phyloP scores from a whole-genome alignment of 768 basidiomycete genomes.

The Leucocoprinus birnbaumii region DNA sequence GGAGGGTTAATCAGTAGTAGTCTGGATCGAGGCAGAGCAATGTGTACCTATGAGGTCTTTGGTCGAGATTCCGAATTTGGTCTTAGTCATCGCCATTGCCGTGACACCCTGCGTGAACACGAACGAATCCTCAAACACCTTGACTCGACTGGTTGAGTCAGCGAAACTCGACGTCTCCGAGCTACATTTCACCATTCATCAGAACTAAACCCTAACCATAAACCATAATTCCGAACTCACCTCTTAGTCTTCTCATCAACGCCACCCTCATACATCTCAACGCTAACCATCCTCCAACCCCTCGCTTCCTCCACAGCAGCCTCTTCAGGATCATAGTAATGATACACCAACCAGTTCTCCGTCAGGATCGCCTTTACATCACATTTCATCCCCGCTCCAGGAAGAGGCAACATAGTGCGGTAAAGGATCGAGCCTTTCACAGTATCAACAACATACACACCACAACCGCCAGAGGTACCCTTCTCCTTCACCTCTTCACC shows the following conservation, averaged over 20 bases:
- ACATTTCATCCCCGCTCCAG: slow-evolving; percentile 37
- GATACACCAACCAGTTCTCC: slow-evolving; percentile 94
- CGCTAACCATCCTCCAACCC: slow-evolving; percentile 71
- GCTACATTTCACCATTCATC: slow-evolving; percentile 20
- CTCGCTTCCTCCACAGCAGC: slow-evolving; percentile 48
- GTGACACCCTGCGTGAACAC: slow-evolving; percentile 67
- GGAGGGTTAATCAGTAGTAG: not conserved
- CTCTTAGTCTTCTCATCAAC: slow-evolving; percentile 71
- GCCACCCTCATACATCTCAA: slow-evolving; percentile 87
- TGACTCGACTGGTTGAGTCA: slow-evolving; percentile 57
- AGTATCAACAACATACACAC: slow-evolving; percentile 76
- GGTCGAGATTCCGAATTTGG: slow-evolving; percentile 83
- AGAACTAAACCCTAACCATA: not conserved
- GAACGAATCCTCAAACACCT: slow-evolving; percentile 43
- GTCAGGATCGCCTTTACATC: slow-evolving; percentile 66
- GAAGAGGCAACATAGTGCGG: slow-evolving; percentile 47
- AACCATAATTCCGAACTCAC: slow-evolving; percentile 37
- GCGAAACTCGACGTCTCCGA: slow-evolving; percentile 46
- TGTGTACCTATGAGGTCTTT: slow-evolving; percentile 85
- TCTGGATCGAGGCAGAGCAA: not conserved
- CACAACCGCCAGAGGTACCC: slow-evolving; percentile 32
- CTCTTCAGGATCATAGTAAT: slow-evolving; percentile 68
- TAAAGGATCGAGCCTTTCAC: slow-evolving; percentile 79
- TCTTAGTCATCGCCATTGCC: slow-evolving; percentile 71
- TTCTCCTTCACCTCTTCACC: slow-evolving; percentile 17